Evolutionary conservation across 306 rosid genomes (phyloP), one percentile per base, ranked within the genome.

Genomic region (Trichosanthes cucumerina): DNA sequence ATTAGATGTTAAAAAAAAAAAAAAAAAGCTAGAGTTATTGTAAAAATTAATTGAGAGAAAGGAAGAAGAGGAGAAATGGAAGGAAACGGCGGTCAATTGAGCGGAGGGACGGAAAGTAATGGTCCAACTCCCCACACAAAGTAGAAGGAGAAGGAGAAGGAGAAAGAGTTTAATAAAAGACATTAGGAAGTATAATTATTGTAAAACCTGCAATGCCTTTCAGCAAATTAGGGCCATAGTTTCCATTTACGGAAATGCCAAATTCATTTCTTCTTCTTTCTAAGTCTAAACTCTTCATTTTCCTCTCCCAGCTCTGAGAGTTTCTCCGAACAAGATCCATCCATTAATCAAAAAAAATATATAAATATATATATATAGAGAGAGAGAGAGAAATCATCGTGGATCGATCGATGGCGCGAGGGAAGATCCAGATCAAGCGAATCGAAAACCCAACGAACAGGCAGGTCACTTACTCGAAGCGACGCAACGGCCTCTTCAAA

Each of bases 351-450:
- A n/a, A n/a, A n/a, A n/a, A n/a, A n/a, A n/a, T n/a, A n/a, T n/a
- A n/a, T n/a, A n/a, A n/a, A n/a, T n/a, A n/a, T n/a, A n/a, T n/a
- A n/a, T n/a, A n/a, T n/a, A n/a, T n/a, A n/a, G n/a, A n/a, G n/a
- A n/a, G n/a, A n/a, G n/a, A n/a, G n/a, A n/a, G n/a, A n/a, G n/a
- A n/a, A n/a, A n/a, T n/a, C n/a, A n/a, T n/a, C n/a, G n/a, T n/a
- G n/a, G n/a, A n/a, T 5, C 39, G 21, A n/a, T 39, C 6, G 10
- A 93, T 94, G 97, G 96, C 93, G 77, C 85, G 97, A 8, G 98
- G 98, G 26, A 94, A 94, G 96, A 94, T 94, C 82, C 93, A 90
- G 96, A 92, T 94, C 97, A 88, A 84, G 93, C 85, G 91, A 83
- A 92, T 94, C 36, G 96, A 92, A 88, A 94, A 91, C 87, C 70